phyloP scores from a whole-genome alignment of 176 grass and related monocot species.

The sorghum (Sorghum bicolor) region Sorghum_bicolor_NCBIv3 NC_012871.2:58999501-59000000 shows the following conservation, averaged over 20 bases:
- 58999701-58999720: slow-evolving; percentile 9
- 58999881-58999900: slow-evolving; percentile 70
- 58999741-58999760: not conserved
- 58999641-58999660: not conserved
- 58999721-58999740: slow-evolving; percentile 7
- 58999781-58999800: not conserved
- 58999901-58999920: slow-evolving; percentile 59
- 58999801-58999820: slow-evolving; percentile 55
- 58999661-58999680: not conserved
- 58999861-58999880: slow-evolving; percentile 68
- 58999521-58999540: slow-evolving; percentile 80
- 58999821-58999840: slow-evolving; percentile 78
- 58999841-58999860: slow-evolving; percentile 92
- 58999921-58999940: slow-evolving; percentile 78
- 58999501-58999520: slow-evolving; percentile 80
- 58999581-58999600: not conserved
- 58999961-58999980: slow-evolving; percentile 17
- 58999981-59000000: not conserved
- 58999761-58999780: slow-evolving; percentile 1
- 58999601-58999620: not conserved
- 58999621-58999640: not conserved
- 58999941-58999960: slow-evolving; percentile 67
- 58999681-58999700: not conserved
- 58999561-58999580: slow-evolving; percentile 15
- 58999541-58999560: slow-evolving; percentile 22